Base-by-base conservation (phyloP, 106 monocot genomes). In the Apostasia shenzhenica region DNA sequence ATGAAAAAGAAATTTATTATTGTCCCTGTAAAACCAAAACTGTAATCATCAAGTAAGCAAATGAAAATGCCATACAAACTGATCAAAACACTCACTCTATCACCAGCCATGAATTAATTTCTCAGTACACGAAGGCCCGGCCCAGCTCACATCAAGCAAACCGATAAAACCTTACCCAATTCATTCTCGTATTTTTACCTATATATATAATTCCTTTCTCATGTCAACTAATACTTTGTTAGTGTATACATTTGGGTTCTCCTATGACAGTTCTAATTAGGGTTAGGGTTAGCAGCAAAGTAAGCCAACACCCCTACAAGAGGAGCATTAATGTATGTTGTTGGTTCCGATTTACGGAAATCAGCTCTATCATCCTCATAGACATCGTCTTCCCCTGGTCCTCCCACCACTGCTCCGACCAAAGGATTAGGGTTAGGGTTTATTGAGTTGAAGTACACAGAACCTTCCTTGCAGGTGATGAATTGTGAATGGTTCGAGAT, bases 261-360 rank as follows among this genome's bases (percentile, higher is more conserved):
- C 2, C 11, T 52, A 8, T 52, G 11, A 52, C 11, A 52, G 1
- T 52, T 52, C 11, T 52, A 52, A 8, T 59, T 43, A 44, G 37
- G 0, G 41, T 66, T 59, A 75, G 87, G 84, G 64, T 83, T 81
- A 38, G 84, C 86, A 26, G 70, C 84, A 70, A 99, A 90, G 52
- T 92, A 99, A 6, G 83, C 89, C 57, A 99, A 79, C 5, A 83
- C 85, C 2, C 97, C 97, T n/a, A 99, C 92, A 7, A 99, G 73
- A 0, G 97, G 92, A 13, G 97, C 97, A 73, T 99, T 99, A 68
- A 92, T 99, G 77, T 99, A 99, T 7, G 97, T 99, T 5, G 92
- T 99, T 0, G 97, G 97, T 70, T 97, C 97, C 0, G 97, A 97
- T 63, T 89, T 89, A 0, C 86, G 80, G 56, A 89, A 92, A 69